A percentile compares a stretch with the other conserved stretches of the same genome.
phyloP scores from a whole-genome alignment of 768 basidiomycete species.

The Lentinula boryana region DNA sequence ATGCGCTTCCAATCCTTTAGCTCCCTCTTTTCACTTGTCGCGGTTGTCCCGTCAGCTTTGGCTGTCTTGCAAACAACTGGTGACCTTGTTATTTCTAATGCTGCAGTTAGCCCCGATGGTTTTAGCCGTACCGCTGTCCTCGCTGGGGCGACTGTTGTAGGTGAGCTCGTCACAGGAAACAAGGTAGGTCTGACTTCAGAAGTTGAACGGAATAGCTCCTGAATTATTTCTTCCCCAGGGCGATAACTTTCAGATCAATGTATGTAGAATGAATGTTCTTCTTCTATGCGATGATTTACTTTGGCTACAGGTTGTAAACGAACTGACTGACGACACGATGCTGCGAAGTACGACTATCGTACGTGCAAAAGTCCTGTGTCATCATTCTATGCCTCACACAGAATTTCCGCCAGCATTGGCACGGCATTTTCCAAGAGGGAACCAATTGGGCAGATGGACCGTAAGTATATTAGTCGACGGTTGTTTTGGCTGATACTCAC shows the following conservation, averaged over 20 bases:
- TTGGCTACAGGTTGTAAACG: slow-evolving; percentile 20
- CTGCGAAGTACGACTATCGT: slow-evolving; percentile 35
- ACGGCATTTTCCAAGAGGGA: slow-evolving; percentile 25
- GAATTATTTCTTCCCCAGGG: slow-evolving; percentile 19
- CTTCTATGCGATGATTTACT: not conserved
- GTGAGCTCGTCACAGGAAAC: slow-evolving; percentile 27
- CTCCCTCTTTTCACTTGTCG: not conserved
- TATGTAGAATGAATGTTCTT: not conserved
- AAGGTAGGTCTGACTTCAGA: slow-evolving; percentile 18
- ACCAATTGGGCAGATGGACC: slow-evolving; percentile 27
- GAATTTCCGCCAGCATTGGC: slow-evolving; percentile 21
- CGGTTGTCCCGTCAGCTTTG: not conserved
- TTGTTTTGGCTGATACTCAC: slow-evolving; percentile 16
- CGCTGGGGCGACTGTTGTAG: slow-evolving; percentile 25
- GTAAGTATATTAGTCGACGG: not conserved
- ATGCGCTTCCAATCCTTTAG: not conserved
- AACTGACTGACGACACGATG: slow-evolving; percentile 31
- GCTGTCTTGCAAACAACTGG: slow-evolving; percentile 16
- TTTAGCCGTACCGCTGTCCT: slow-evolving; percentile 20
- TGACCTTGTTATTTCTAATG: slow-evolving; percentile 24
- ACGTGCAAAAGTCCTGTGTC: slow-evolving; percentile 6
- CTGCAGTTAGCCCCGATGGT: slow-evolving; percentile 24
- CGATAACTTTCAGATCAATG: slow-evolving; percentile 33
- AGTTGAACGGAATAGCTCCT: not conserved
- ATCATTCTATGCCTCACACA: slow-evolving; percentile 1